phyloP scores from a whole-genome alignment of 805 yeast genomes.

The Schizosaccharomyces pombe region DNA sequence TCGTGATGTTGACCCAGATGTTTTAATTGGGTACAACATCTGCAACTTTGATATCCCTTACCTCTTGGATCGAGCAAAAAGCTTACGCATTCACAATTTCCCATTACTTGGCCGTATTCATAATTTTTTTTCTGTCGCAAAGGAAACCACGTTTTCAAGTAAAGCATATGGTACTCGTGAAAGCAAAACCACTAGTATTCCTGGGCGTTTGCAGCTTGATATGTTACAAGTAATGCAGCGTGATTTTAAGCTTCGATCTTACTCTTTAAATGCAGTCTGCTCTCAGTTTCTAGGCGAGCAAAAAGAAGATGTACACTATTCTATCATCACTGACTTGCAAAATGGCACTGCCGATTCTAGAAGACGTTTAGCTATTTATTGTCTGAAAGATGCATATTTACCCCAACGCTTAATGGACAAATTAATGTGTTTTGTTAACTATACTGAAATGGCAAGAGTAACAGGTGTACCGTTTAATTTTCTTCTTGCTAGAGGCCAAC shows the following conservation, averaged over 20 bases:
- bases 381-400: conserved; percentile 84
- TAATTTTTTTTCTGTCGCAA: conserved; percentile 47
- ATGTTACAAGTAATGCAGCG: conserved; percentile 78
- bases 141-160: conserved; percentile 67
- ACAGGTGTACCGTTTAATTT: conserved; percentile 95
- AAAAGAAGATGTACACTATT: conserved; percentile 93
- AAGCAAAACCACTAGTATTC: conserved; percentile 72
- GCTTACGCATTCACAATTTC: conserved; percentile 39
- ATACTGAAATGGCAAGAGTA: conserved; percentile 98
- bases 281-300: conserved; percentile 87
- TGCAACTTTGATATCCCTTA: conserved; percentile 91
- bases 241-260: conserved; percentile 82
- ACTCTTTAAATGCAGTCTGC: conserved; percentile 83
- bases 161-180: conserved; percentile 93
- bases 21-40: conserved; percentile 85
- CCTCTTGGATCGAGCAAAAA: conserved; percentile 61
- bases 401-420: conserved; percentile 77
- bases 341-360: conserved; percentile 83
- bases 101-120: conserved; percentile 69
- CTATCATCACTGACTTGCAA: conserved; percentile 83
- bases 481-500: conserved; percentile 80
- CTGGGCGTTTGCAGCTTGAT: conserved; percentile 90
- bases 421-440: conserved; percentile 85
- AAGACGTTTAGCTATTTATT: conserved; percentile 84
- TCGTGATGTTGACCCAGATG: conserved; percentile 74